Evolutionary conservation across 2,329 filamentous ascomycete species (phyloP).

Genomic region (Penicillium freii): DNA sequence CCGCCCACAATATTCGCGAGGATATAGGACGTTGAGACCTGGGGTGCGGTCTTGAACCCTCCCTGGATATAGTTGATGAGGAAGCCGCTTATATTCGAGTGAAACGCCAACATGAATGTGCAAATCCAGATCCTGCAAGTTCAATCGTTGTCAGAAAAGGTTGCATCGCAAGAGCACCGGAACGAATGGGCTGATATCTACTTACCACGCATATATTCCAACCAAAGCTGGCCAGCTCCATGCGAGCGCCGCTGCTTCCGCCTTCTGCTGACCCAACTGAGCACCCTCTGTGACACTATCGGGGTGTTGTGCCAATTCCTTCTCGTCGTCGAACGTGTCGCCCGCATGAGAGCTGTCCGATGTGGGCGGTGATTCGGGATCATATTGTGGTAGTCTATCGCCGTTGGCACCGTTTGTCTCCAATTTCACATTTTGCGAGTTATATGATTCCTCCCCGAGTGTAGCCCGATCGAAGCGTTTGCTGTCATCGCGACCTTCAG

Average conservation of each 20-base stretch:
- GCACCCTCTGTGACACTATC: constrained; percentile 16
- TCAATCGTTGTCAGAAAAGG: constrained; percentile 1
- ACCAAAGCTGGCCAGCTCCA: constrained; percentile 39
- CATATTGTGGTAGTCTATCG: neutral
- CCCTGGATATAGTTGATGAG: constrained; percentile 53
- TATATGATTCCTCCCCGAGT: neutral
- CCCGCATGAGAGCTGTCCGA: neutral
- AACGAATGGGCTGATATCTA: neutral
- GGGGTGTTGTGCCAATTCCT: constrained; percentile 15
- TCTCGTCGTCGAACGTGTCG: constrained; percentile 21
- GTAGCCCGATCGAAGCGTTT: neutral
- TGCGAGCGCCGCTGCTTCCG: constrained; percentile 43
- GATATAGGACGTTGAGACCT: constrained; percentile 52
- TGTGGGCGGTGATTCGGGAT: neutral
- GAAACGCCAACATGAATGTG: constrained; percentile 48
- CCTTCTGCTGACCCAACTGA: constrained; percentile 30
- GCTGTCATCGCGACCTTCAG: neutral
- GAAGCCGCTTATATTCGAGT: constrained; percentile 42
- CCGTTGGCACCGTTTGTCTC: neutral
- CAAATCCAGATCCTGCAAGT: constrained; percentile 44
- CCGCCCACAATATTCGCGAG: constrained; percentile 57
- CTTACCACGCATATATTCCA: constrained; percentile 38
- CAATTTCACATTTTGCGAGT: neutral
- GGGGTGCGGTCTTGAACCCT: constrained; percentile 52
- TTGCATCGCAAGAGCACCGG: neutral